A percentile compares a stretch with the other conserved stretches of the same genome.
phyloP scores from a whole-genome alignment of 768 basidiomycete species.

The Dioszegia crocea region DNA sequence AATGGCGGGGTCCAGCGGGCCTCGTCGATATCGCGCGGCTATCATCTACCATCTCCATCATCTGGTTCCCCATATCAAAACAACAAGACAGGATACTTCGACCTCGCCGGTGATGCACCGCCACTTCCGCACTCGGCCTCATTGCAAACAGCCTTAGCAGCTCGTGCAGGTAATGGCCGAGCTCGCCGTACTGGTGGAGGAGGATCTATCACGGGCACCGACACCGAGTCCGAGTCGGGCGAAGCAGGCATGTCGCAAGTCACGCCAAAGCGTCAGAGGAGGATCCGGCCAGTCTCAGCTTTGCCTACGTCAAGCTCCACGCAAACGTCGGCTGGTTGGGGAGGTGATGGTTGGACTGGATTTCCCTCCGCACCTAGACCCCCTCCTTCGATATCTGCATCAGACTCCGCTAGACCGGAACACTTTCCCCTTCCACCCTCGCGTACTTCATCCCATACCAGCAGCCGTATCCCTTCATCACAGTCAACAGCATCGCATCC shows the following conservation, averaged over 20 bases:
- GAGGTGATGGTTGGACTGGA: slow-evolving; percentile 15
- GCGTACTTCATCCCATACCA: neutral
- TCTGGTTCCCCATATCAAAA: slow-evolving; percentile 35
- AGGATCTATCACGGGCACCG: slow-evolving; percentile 5
- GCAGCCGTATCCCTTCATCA: neutral
- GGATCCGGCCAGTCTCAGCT: slow-evolving; percentile 31
- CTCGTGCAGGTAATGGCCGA: neutral
- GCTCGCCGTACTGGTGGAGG: neutral
- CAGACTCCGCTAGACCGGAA: neutral
- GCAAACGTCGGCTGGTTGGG: neutral
- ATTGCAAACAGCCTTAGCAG: neutral
- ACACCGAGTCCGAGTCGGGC: slow-evolving; percentile 28
- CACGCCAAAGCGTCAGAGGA: slow-evolving; percentile 20
- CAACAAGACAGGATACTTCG: neutral
- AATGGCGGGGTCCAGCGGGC: neutral
- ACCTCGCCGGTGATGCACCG: slow-evolving; percentile 4
- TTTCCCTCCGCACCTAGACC: neutral
- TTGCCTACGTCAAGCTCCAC: slow-evolving; percentile 13
- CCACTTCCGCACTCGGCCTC: slow-evolving; percentile 37
- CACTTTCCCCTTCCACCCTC: neutral
- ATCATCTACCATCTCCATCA: slow-evolving; percentile 40
- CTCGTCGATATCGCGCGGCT: slow-evolving; percentile 34
- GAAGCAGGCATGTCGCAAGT: slow-evolving; percentile 4
- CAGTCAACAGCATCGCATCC: neutral
- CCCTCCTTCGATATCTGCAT: neutral